Percentiles rank a stretch among this genome's conserved stretches.
Conservation (phyloP, 2,329 filamentous ascomycete genomes). For the Gnomoniopsis sp. region DNA sequence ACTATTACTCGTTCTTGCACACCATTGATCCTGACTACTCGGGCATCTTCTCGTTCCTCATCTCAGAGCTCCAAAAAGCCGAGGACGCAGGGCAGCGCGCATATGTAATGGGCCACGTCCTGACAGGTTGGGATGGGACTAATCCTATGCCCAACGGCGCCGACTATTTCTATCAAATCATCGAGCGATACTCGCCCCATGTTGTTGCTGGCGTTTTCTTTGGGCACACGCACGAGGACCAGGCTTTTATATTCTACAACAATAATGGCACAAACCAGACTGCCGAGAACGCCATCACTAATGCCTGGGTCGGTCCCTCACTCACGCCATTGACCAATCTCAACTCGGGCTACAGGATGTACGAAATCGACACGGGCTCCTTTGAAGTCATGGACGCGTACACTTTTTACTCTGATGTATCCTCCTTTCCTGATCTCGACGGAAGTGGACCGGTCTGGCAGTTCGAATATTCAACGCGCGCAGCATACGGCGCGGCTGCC, state of each 20-base stretch:
- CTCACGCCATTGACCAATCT: slow-evolving; percentile 46
- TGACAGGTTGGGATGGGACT: slow-evolving; percentile 51
- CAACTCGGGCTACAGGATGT: slow-evolving; percentile 40
- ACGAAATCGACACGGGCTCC: slow-evolving; percentile 41
- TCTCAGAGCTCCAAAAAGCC: slow-evolving; percentile 38
- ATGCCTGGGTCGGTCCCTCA: slow-evolving; percentile 40
- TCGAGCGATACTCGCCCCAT: slow-evolving; percentile 39
- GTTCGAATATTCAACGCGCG: slow-evolving; percentile 40
- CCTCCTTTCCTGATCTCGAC: slow-evolving; percentile 35
- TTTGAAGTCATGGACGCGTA: slow-evolving; percentile 40
- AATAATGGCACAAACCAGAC: slow-evolving; percentile 46
- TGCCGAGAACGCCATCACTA: slow-evolving; percentile 33
- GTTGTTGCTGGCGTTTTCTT: slow-evolving; percentile 41
- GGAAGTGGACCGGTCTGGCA: slow-evolving; percentile 33
- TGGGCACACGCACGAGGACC: slow-evolving; percentile 40
- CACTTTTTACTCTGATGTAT: slow-evolving; percentile 38
- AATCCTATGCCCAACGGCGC: slow-evolving; percentile 47
- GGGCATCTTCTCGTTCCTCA: slow-evolving; percentile 39
- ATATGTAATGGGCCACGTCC: slow-evolving; percentile 44
- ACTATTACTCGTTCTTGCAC: slow-evolving; percentile 38
- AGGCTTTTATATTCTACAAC: slow-evolving; percentile 40
- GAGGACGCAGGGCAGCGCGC: slow-evolving; percentile 37
- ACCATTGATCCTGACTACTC: slow-evolving; percentile 38
- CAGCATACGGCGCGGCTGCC: slow-evolving; percentile 35
- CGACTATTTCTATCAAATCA: slow-evolving; percentile 37